A percentile compares a stretch with the other conserved stretches of the same genome.
These are phyloP conservation scores for Triticum monococcum DNA, from an alignment of 176 grass and related monocot species.

Conservation along the genomic window DNA sequence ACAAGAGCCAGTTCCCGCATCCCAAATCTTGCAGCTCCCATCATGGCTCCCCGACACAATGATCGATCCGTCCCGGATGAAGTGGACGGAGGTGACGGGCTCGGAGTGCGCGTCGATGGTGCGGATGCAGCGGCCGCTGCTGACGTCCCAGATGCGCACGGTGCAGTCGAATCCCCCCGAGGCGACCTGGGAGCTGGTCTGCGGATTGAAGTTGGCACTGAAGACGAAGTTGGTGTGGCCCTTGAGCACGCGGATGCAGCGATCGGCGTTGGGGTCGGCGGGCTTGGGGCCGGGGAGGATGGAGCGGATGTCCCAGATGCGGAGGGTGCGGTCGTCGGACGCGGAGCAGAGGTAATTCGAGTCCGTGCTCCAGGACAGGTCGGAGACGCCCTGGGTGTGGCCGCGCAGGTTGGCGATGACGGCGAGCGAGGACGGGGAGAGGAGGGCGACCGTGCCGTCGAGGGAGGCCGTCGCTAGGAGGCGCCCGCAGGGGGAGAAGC, in stretches of 20 bases:
- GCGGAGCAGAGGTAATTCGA: constrained; percentile 88
- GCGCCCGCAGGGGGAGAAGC: constrained; percentile 87
- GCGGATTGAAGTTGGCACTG: constrained; percentile 90
- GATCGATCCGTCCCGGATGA: constrained; percentile 89
- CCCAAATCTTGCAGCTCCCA: constrained; percentile 96
- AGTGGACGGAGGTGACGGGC: constrained; percentile 81
- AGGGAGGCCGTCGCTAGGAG: constrained; percentile 85
- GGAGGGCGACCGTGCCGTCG: constrained; percentile 68
- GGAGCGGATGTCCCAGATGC: constrained; percentile 73
- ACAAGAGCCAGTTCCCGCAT: constrained; percentile 57
- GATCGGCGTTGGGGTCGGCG: constrained; percentile 31
- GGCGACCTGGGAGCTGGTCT: constrained; percentile 65
- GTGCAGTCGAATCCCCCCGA: constrained; percentile 86
- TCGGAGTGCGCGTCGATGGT: constrained; percentile 72
- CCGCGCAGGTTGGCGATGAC: constrained; percentile 58
- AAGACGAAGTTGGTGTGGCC: constrained; percentile 79
- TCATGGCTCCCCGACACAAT: constrained; percentile 90
- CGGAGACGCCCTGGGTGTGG: constrained; percentile 72
- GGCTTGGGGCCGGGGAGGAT: constrained; percentile 40
- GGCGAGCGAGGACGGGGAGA: constrained; percentile 55
- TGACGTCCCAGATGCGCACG: constrained; percentile 82
- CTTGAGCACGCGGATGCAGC: constrained; percentile 66
- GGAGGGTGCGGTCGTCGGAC: constrained; percentile 80
- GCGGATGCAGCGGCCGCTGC: constrained; percentile 49
- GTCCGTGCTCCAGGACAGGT: constrained; percentile 83